Conservation (phyloP, 805 yeast genomes). For the Candida quercuum region DNA sequence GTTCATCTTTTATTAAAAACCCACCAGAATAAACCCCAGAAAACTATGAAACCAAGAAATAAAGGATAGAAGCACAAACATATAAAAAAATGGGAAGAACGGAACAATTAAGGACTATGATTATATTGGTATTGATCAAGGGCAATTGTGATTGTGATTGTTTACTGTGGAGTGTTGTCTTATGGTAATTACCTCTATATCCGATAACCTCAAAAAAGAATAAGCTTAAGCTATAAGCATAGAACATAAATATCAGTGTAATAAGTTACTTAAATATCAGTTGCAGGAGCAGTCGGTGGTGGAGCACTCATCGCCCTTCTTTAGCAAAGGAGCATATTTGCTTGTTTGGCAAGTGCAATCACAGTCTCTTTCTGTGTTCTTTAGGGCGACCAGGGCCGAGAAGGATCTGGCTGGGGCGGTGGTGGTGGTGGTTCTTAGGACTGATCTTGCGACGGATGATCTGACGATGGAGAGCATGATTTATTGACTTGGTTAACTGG, state of each 20-base stretch:
- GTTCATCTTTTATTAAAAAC: no score
- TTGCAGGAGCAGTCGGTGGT: conserved; percentile 23
- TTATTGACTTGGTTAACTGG: background rate
- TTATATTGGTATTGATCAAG: no score
- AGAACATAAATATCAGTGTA: background rate
- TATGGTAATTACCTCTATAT: no score
- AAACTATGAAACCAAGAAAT: no score
- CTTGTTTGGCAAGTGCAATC: conserved; percentile 23
- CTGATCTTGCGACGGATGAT: conserved; percentile 9
- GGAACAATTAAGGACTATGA: no score
- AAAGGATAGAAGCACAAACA: no score
- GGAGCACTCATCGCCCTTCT: conserved; percentile 22
- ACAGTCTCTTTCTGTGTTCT: conserved; percentile 20
- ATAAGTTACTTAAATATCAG: conserved; percentile 1
- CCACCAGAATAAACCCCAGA: background rate
- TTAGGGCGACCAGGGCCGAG: conserved; percentile 6
- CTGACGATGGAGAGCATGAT: conserved; percentile 16
- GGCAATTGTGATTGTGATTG: no score
- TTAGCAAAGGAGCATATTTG: conserved; percentile 10
- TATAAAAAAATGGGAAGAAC: no score
- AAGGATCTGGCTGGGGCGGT: conserved; percentile 8
- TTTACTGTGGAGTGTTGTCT: no score
- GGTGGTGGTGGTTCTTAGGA: conserved; percentile 2
- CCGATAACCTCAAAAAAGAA: no score
- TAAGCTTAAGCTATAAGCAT: background rate